Evolutionary conservation across 768 basidiomycete species (phyloP), one percentile per base, ranked within the genome.

Genomic region (Kondoa malvinella): DNA sequence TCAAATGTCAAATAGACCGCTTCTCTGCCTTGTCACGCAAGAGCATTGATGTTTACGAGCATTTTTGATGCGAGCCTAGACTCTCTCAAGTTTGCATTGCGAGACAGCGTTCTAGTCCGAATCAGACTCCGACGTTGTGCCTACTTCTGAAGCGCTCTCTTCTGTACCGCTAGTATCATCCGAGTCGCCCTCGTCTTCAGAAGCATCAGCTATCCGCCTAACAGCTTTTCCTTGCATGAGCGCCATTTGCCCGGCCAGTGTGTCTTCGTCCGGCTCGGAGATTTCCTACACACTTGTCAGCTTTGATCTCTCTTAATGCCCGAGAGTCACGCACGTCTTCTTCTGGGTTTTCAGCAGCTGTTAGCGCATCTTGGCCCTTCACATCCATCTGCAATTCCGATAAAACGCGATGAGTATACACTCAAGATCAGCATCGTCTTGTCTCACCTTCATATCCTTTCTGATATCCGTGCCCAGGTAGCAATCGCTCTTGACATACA

Each of bases 261-360:
- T 83, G 77, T 97, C 95, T 77, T 97, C 95, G 32, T 97, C 95
- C 0, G 95, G 95, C 62, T 97, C 95, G 0, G 92, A 95, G 71
- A 97, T 99, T 68, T 95, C 92, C 74, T 96, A 92, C 74, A 15
- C 78, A 82, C 68, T 82, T 79, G 57, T 87, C 86, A 0, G 78
- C 79, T 4, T 14, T 27, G 4, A 59, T 31, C 4, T 4, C 8
- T 12, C 58, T 25, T 14, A 59, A 25, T 8, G 58, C 30, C 30
- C 25, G 58, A 29, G 25, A 59, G 8, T 8, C 14, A 14, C 58
- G 4, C 58, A 59, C 61, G n/a, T 32, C 66, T 31, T 57, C 59
- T 50, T 26, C 17, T 57, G 60, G 3, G 26, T 32, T 12, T 32
- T 30, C 67, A 4, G 26, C 67, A 2, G 78, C 82, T 67, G 82